Conservation (phyloP, 352 stramenopile species). For the Stramenopiles sp. region DNA sequence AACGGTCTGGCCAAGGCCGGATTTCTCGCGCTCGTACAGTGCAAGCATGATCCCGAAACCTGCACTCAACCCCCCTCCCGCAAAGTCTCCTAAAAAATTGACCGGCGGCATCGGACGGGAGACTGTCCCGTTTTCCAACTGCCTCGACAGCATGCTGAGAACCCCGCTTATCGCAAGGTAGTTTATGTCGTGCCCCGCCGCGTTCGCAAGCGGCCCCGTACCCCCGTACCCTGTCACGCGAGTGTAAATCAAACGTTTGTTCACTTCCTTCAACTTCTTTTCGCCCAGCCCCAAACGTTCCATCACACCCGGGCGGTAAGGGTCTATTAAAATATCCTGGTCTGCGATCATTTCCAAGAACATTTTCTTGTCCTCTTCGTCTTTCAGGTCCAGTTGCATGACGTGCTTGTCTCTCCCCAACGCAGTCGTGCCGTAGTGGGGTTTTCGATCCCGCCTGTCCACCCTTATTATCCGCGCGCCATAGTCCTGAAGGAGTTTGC, state of each 20-base stretch:
- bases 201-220: slow-evolving; percentile 41
- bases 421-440: not conserved
- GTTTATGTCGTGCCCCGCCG: slow-evolving; percentile 24
- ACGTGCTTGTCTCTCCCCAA: not conserved
- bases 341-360: slow-evolving; percentile 34
- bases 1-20: slow-evolving; percentile 22
- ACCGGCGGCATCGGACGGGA: slow-evolving; percentile 18
- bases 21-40: slow-evolving; percentile 18
- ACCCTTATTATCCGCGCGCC: not conserved
- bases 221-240: slow-evolving; percentile 56
- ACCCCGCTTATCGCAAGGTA: slow-evolving; percentile 24
- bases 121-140: too few species aligned
- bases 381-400: not conserved
- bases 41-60: slow-evolving; percentile 23
- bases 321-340: slow-evolving; percentile 61
- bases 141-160: slow-evolving; percentile 14
- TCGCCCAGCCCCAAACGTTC: slow-evolving; percentile 56
- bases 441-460: not conserved
- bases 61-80: slow-evolving; percentile 23
- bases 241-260: slow-evolving; percentile 53
- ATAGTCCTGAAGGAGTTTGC: not conserved
- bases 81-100: slow-evolving; percentile 26
- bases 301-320: slow-evolving; percentile 59
- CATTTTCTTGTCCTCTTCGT: not conserved
- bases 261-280: slow-evolving; percentile 40